phyloP scores from a whole-genome alignment of 2,329 filamentous ascomycete genomes.

The Diplodia seriata region DNA sequence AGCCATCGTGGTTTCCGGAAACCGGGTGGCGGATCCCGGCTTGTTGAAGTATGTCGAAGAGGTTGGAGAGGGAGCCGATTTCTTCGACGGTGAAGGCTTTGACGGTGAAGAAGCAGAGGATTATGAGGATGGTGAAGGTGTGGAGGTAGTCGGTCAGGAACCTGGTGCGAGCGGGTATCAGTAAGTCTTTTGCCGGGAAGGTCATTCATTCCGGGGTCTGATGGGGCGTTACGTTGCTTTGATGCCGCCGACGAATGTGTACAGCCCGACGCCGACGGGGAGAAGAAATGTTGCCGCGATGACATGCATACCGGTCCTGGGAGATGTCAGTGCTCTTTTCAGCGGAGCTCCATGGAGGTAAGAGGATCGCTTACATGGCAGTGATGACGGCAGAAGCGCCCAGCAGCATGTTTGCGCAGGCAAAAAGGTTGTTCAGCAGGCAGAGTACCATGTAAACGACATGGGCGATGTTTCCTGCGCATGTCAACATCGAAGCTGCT shows the following conservation, averaged over 20 bases:
- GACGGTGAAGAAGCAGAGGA: conserved; percentile 58
- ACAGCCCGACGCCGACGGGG: conserved; percentile 39
- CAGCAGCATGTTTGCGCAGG: conserved; percentile 61
- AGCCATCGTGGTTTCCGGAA: conserved; percentile 55
- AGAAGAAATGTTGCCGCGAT: conserved; percentile 28
- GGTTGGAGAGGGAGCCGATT: conserved; percentile 55
- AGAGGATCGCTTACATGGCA: conserved; percentile 52
- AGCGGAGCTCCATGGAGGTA: conserved; percentile 52
- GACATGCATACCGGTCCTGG: conserved; percentile 33
- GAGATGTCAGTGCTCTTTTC: conserved; percentile 47
- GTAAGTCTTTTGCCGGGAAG: not conserved
- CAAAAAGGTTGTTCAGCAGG: conserved; percentile 62
- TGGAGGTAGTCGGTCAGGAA: conserved; percentile 62
- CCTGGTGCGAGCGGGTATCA: not conserved
- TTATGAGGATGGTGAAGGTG: conserved; percentile 61
- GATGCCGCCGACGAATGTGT: conserved; percentile 37
- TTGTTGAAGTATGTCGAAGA: conserved; percentile 60
- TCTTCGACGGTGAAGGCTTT: conserved; percentile 57
- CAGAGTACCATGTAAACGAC: conserved; percentile 61
- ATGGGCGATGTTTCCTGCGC: conserved; percentile 47
- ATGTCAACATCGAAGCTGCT: conserved; percentile 22
- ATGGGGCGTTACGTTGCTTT: conserved; percentile 34
- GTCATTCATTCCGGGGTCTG: not conserved
- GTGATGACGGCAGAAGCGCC: conserved; percentile 54
- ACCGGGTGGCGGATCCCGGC: conserved; percentile 42